phyloP scores from a whole-genome alignment of 176 grass and related monocot species.

The Rhipidocladum racemiflorum region DNA sequence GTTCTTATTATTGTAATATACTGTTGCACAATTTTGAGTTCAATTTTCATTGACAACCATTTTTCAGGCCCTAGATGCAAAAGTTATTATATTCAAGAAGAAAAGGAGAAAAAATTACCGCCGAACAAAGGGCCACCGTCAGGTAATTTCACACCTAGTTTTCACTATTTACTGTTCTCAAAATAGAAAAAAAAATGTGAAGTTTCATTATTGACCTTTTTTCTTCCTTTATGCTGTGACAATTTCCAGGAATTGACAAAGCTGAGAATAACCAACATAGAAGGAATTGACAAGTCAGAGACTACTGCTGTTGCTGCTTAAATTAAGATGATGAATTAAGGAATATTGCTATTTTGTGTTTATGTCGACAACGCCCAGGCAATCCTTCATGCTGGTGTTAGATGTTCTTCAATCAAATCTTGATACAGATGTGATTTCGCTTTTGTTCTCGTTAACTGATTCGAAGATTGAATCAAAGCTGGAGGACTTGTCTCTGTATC shows the following conservation, averaged over 20 bases:
- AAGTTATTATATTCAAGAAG: constrained; percentile 99
- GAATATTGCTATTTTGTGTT: neutral
- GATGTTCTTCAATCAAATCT: constrained; percentile 4
- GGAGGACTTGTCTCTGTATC: constrained; percentile 14
- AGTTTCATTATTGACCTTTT: neutral
- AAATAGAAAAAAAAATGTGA: neutral
- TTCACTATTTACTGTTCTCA: neutral
- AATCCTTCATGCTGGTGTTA: constrained; percentile 20
- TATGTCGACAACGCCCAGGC: neutral
- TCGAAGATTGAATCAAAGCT: constrained; percentile 24
- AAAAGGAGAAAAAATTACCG: constrained; percentile 97
- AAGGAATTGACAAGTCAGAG: constrained; percentile 73
- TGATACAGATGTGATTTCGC: neutral
- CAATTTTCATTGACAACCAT: constrained; percentile 6
- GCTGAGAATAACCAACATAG: constrained; percentile 86
- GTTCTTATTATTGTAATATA: neutral
- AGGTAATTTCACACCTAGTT: constrained; percentile 45
- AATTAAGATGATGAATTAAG: constrained; percentile 27
- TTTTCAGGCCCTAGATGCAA: constrained; percentile 83
- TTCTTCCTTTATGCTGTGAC: constrained; percentile 35
- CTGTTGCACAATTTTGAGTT: constrained; percentile 1
- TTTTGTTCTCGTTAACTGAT: constrained; percentile 10
- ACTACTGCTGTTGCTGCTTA: constrained; percentile 49
- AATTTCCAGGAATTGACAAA: constrained; percentile 86
- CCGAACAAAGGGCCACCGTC: constrained; percentile 92